These are phyloP conservation scores for Debaryomyces nepalensis DNA, from an alignment of 1,139 yeast species.

Conservation along the genomic window DNA sequence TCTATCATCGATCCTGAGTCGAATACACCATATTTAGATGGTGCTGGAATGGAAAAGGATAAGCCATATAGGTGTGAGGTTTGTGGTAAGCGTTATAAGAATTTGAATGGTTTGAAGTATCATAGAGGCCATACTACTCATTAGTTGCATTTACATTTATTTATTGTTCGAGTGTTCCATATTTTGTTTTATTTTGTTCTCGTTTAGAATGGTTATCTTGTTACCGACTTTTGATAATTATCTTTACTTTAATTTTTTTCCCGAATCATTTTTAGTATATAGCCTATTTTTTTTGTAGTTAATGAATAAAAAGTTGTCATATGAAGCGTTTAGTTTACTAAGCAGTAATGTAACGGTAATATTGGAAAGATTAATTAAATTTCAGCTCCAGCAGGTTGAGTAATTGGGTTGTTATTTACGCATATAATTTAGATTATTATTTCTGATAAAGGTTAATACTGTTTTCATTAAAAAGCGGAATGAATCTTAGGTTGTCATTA, in stretches of 20 bases:
- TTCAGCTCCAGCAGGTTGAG: too few relatives aligned
- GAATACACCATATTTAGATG: conserved; percentile 89
- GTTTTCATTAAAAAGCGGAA: background rate
- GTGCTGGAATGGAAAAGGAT: conserved; percentile 92
- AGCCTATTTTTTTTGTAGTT: conserved; percentile 2
- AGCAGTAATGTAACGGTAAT: too few relatives aligned
- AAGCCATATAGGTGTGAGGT: conserved; percentile 98
- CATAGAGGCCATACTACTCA: conserved; percentile 98
- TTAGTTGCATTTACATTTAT: conserved; percentile 33
- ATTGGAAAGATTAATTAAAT: too few relatives aligned
- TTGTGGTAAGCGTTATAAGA: conserved; percentile 96
- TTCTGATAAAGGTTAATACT: background rate
- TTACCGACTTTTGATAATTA: background rate
- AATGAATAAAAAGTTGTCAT: conserved; percentile 5
- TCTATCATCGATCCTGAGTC: conserved; percentile 93
- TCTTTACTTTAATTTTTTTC: conserved; percentile 4
- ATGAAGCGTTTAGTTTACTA: too few relatives aligned
- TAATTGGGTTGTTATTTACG: background rate
- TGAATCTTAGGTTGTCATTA: conserved; percentile 10
- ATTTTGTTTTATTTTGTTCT: conserved; percentile 11
- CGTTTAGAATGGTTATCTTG: conserved; percentile 2
- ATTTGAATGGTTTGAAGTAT: conserved; percentile 92
- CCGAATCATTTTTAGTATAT: conserved; percentile 1
- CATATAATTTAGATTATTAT: background rate
- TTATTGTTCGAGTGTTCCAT: conserved; percentile 9